Percentiles rank a stretch among this genome's conserved stretches.
These are phyloP conservation scores for Xylaria bambusicola DNA, from an alignment of 495 filamentous ascomycete genomes.

Conservation along the genomic window DNA sequence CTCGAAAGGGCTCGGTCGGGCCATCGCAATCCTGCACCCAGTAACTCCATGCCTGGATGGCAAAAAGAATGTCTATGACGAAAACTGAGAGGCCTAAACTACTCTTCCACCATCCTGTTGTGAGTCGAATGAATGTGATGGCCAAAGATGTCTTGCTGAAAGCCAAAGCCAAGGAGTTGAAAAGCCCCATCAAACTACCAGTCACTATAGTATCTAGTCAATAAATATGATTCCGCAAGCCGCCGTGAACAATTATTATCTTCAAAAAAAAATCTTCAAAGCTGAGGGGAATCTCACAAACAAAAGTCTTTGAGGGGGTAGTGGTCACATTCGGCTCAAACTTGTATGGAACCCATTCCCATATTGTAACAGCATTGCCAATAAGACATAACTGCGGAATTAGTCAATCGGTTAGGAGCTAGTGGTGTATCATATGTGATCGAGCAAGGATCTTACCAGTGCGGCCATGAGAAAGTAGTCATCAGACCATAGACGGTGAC, in stretches of 20 bases:
- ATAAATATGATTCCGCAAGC: neutral
- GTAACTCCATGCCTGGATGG: constrained; percentile 19
- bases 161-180: constrained; percentile 18
- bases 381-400: constrained; percentile 2
- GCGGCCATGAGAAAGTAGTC: constrained; percentile 18
- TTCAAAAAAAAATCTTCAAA: too few species aligned
- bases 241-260: too few species aligned
- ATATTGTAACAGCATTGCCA: constrained; percentile 5
- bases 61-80: constrained; percentile 9
- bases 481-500: constrained; percentile 15
- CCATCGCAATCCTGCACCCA: constrained; percentile 21
- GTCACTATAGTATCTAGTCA: constrained; percentile 7
- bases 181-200: constrained; percentile 18
- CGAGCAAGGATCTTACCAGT: constrained; percentile 11
- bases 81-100: constrained; percentile 4
- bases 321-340: constrained; percentile 17
- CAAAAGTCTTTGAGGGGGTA: neutral
- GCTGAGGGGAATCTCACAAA: neutral
- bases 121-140: constrained; percentile 15
- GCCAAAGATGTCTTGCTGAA: constrained; percentile 16
- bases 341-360: constrained; percentile 16
- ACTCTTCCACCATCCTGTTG: constrained; percentile 17
- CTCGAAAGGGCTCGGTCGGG: constrained; percentile 8
- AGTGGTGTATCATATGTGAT: too few species aligned
- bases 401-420: neutral